Base-by-base conservation (phyloP, 352 stramenopile genomes). In the Stephanocyclus meneghinianus region DNA sequence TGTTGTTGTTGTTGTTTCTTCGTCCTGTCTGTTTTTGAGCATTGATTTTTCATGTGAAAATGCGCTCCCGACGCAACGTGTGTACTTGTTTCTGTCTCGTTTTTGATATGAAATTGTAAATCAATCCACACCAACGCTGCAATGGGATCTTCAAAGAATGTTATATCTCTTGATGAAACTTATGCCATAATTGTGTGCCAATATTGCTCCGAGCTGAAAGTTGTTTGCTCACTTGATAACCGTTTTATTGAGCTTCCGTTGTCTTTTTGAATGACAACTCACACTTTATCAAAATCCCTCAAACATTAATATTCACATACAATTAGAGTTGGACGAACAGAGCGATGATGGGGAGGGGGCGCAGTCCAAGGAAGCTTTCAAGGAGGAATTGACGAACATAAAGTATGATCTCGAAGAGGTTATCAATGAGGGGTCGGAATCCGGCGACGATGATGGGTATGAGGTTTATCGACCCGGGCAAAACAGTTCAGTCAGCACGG, bases 331-430 rank as follows among this genome's bases (percentile, higher is more conserved):
- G 18, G 51, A 79, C 6, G 48, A 50, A 35, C 44, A 73, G 63
- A 13, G 69, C 56, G 71, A 73, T 40, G 62, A 68, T 55, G 71
- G 44, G 35, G 62, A 0, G 32, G 18, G 55, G 4, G 45, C 29
- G 2, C 0, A 56, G 26, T 26, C 16, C 2, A 79, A 79, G 32
- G 62, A 69, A 45, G 62, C 62, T 42, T 64, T 73, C 30, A 44
- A 51, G 26, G 55, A 79, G 18, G 62, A 53, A 47, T 57, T 79
- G 42, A 59, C 67, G n/a, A 42, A 69, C 21, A 62, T 68, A 1
- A 44, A 79, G 18, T 9, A 64, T 32, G 26, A 69, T 53, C 11
- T 65, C 10, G 47, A 59, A 37, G 10, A 56, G 37, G 30, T 21
- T 2, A 35, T 44, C 44, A 9, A 65, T 66, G 50, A 67, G 35